phyloP scores from a whole-genome alignment of 1,284 basidiomycete species.

The Ceratobasidium sp. region DNA sequence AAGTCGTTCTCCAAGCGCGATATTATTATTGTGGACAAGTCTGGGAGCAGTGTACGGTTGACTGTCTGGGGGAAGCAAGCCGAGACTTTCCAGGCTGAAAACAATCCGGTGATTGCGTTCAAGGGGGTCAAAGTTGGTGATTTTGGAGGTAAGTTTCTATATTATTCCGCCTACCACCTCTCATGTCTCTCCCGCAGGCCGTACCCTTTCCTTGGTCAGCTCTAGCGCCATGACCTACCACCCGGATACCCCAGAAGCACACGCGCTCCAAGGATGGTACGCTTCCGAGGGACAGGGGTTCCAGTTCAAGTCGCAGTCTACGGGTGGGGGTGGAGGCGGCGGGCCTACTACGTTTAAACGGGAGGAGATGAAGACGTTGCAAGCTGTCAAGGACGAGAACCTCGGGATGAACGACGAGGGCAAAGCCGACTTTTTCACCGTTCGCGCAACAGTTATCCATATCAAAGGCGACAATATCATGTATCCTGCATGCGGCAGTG shows the following conservation, averaged over 20 bases:
- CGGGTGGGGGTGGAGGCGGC: slow-evolving; percentile 57
- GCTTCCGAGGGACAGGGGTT: slow-evolving; percentile 65
- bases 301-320: slow-evolving; percentile 80
- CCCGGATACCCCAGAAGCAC: slow-evolving; percentile 90
- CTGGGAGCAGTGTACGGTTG: slow-evolving; percentile 83
- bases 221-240: slow-evolving; percentile 83
- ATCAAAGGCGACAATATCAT: slow-evolving; percentile 89
- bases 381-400: slow-evolving; percentile 85
- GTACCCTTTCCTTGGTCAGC: slow-evolving; percentile 80
- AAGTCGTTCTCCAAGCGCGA: slow-evolving; percentile 88
- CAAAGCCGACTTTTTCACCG: slow-evolving; percentile 80
- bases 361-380: slow-evolving; percentile 79
- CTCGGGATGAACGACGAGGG: slow-evolving; percentile 82
- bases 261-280: slow-evolving; percentile 91
- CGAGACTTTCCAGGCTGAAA: slow-evolving; percentile 75
- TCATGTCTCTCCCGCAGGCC: slow-evolving; percentile 62
- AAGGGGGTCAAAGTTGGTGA: slow-evolving; percentile 97
- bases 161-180: slow-evolving; percentile 13
- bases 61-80: slow-evolving; percentile 98
- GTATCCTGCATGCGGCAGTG: slow-evolving; percentile 90
- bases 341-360: slow-evolving; percentile 70
- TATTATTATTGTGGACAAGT: slow-evolving; percentile 88
- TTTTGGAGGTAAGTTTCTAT: slow-evolving; percentile 77
- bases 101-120: slow-evolving; percentile 87
- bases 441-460: slow-evolving; percentile 88